Percentiles rank a stretch among this genome's conserved stretches.
phyloP scores from a whole-genome alignment of 2,329 filamentous ascomycete species.

The Ceratocystis cubensis region DNA sequence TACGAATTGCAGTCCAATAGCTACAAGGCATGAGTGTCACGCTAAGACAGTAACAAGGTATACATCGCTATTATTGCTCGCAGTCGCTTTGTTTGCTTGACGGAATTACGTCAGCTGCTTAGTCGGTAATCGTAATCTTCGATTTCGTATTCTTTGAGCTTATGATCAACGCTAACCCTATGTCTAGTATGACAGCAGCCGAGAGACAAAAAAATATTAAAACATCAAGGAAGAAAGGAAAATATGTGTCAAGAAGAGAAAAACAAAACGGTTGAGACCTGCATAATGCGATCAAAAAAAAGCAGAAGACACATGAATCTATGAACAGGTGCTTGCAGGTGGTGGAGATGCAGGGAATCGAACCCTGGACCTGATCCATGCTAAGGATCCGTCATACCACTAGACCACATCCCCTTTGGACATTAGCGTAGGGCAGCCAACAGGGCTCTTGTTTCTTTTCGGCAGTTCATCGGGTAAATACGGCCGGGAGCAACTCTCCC shows the following conservation, averaged over 20 bases:
- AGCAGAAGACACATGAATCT: neutral
- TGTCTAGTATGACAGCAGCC: conserved; percentile 1
- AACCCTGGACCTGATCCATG: conserved; percentile 17
- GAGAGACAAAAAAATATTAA: neutral
- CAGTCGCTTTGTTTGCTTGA: neutral
- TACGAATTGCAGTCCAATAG: neutral
- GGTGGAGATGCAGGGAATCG: conserved; percentile 14
- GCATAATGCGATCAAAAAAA: no score
- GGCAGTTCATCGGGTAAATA: neutral
- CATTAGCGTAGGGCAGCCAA: rapidly evolving
- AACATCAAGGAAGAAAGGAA: neutral
- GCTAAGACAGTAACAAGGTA: neutral
- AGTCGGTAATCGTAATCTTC: neutral
- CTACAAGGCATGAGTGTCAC: neutral
- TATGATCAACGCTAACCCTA: neutral
- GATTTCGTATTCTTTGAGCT: neutral
- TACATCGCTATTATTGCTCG: neutral
- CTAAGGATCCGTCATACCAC: conserved; percentile 17
- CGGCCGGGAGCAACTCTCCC: no score
- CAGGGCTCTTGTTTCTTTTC: neutral
- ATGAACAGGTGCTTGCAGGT: neutral
- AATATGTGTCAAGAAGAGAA: neutral
- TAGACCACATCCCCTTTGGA: conserved; percentile 11
- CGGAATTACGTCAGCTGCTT: neutral
- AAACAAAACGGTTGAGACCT: neutral